Percentiles rank a stretch among this genome's conserved stretches.
Evolutionary conservation across 768 basidiomycete genomes (phyloP).

Genomic region (Pulveroboletus sp.): DNA sequence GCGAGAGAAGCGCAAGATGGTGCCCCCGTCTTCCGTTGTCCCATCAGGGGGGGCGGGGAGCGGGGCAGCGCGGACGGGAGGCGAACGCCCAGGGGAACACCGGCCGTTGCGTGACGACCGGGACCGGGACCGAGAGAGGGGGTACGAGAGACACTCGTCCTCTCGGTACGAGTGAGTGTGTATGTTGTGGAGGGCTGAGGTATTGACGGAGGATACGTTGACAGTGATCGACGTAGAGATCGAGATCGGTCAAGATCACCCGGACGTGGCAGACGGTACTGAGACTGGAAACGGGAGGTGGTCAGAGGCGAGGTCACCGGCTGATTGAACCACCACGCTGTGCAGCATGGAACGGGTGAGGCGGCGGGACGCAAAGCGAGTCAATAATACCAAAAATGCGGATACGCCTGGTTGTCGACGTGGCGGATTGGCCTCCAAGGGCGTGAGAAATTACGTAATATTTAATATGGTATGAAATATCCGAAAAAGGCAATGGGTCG

Average conservation of each 20-base stretch:
- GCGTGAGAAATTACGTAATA: conserved; percentile 17
- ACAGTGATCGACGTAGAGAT: conserved; percentile 66
- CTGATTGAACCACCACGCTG: conserved; percentile 7
- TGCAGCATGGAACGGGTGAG: conserved; percentile 29
- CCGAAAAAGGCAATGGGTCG: conserved; percentile 10
- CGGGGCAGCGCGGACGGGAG: conserved; percentile 37
- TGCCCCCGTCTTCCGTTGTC: conserved; percentile 38
- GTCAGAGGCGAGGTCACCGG: neutral
- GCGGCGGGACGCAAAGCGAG: neutral
- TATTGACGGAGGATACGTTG: conserved; percentile 12
- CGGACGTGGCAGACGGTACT: conserved; percentile 54
- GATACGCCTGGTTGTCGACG: neutral
- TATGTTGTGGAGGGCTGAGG: conserved; percentile 15
- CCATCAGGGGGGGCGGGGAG: conserved; percentile 36
- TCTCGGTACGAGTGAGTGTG: conserved; percentile 69
- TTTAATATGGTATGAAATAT: conserved; percentile 14
- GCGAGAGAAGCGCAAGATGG: conserved; percentile 73
- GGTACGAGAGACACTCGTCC: conserved; percentile 62
- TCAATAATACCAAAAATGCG: neutral
- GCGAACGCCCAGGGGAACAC: conserved; percentile 47
- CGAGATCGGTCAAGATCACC: conserved; percentile 73
- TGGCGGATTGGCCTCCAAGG: conserved; percentile 3
- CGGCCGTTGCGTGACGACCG: conserved; percentile 59
- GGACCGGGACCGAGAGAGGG: conserved; percentile 65
- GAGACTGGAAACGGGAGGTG: neutral